Evolutionary conservation across 495 filamentous ascomycete species (phyloP).

Genomic region (Parathielavia hyrcaniae): DNA sequence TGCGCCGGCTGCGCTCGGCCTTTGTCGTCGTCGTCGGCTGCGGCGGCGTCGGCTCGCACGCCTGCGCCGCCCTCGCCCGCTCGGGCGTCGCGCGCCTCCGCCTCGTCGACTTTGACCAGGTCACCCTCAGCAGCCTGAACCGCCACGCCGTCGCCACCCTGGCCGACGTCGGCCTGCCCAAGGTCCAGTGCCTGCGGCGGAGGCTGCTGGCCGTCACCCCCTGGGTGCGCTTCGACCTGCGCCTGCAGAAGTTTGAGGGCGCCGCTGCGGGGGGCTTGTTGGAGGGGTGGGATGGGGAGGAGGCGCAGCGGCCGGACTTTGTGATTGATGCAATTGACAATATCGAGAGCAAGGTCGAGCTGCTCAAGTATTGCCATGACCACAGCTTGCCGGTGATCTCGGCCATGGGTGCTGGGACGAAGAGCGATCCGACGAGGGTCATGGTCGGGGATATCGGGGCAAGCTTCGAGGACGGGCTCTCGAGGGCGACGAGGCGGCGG

Average conservation of each 20-base stretch:
- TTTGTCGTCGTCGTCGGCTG: constrained; percentile 89
- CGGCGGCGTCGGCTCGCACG: constrained; percentile 92
- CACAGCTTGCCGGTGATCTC: constrained; percentile 74
- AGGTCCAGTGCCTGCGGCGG: constrained; percentile 75
- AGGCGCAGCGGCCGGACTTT: constrained; percentile 65
- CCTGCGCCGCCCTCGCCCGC: constrained; percentile 74
- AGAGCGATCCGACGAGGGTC: constrained; percentile 90
- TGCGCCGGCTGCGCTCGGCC: constrained; percentile 67
- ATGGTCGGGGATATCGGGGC: constrained; percentile 87
- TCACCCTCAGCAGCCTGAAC: constrained; percentile 87
- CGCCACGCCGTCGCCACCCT: constrained; percentile 90
- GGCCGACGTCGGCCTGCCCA: constrained; percentile 89
- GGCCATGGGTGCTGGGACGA: constrained; percentile 96
- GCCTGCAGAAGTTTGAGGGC: constrained; percentile 75
- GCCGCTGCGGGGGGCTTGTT: constrained; percentile 48
- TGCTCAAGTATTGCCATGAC: constrained; percentile 80
- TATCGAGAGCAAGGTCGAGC: constrained; percentile 88
- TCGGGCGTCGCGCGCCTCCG: constrained; percentile 83
- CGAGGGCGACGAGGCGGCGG: constrained; percentile 70
- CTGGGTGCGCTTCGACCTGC: constrained; percentile 84
- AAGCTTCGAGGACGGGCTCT: constrained; percentile 85
- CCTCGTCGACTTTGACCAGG: constrained; percentile 97
- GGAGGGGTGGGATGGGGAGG: constrained; percentile 52
- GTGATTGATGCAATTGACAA: constrained; percentile 98
- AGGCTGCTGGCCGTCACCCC: constrained; percentile 79